Evolutionary conservation across 2,329 filamentous ascomycete genomes (phyloP).

Genomic region (Stagonosporopsis tanaceti): DNA sequence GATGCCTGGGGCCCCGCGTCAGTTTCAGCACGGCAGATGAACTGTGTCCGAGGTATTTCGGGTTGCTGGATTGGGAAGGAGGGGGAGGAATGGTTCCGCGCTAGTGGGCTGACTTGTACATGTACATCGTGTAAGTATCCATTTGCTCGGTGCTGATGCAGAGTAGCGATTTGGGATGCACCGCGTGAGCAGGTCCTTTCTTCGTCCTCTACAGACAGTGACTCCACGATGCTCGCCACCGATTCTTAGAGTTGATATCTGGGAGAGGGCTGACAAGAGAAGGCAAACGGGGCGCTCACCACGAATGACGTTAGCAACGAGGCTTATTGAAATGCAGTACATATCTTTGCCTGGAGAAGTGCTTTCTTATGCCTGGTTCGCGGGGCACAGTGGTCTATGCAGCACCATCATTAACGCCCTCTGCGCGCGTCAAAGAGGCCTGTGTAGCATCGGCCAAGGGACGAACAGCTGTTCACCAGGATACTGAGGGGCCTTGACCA

Average conservation of each 20-base stretch:
- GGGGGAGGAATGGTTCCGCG: neutral
- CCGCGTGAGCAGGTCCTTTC: neutral
- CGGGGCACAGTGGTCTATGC: neutral
- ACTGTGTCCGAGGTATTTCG: slow-evolving; percentile 3
- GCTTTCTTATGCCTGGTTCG: neutral
- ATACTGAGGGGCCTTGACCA: neutral
- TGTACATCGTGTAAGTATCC: neutral
- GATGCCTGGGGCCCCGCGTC: slow-evolving; percentile 17
- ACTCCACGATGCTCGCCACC: slow-evolving; percentile 1
- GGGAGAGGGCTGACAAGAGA: neutral
- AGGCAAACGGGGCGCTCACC: slow-evolving; percentile 15
- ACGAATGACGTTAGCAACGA: neutral
- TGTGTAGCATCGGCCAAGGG: neutral
- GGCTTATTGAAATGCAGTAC: neutral
- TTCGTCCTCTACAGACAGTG: neutral
- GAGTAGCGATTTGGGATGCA: neutral
- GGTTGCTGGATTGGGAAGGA: slow-evolving; percentile 12
- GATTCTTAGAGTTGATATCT: neutral
- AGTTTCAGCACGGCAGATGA: slow-evolving; percentile 6
- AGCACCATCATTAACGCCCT: neutral
- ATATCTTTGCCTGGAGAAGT: neutral
- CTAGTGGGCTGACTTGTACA: neutral
- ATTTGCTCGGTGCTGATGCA: neutral
- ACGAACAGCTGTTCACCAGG: neutral
- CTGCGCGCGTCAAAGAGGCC: neutral